Evolutionary conservation across 306 rosid genomes (phyloP).

Genomic region (Pyrus pyrifolia): DNA sequence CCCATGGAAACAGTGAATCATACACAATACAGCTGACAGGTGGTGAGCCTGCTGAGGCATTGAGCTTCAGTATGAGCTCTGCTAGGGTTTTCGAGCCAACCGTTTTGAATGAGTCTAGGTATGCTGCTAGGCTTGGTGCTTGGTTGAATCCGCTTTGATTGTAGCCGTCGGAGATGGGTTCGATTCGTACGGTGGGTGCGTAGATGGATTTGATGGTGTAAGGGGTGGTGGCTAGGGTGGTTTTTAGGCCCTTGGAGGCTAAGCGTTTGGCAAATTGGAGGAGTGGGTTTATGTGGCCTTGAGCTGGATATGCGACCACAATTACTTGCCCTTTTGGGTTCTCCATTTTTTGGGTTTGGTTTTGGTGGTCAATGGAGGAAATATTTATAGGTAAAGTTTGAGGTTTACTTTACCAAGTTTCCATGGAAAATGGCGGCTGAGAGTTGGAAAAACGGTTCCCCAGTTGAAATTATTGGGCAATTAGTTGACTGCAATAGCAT

Average conservation of each 20-base stretch:
- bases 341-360: slow-evolving; percentile 14
- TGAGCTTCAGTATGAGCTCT: slow-evolving; percentile 20
- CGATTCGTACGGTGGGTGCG: slow-evolving; percentile 5
- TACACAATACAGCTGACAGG: slow-evolving; percentile 33
- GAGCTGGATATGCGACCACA: slow-evolving; percentile 32
- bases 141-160: slow-evolving; percentile 30
- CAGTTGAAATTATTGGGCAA: neutral
- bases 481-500: neutral
- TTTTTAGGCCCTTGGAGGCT: slow-evolving; percentile 26
- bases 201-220: slow-evolving; percentile 27
- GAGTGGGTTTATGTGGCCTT: slow-evolving; percentile 42
- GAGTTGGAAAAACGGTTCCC: neutral
- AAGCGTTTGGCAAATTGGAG: slow-evolving; percentile 41
- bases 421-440: neutral
- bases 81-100: slow-evolving; percentile 26
- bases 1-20: slow-evolving; percentile 39
- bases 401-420: neutral
- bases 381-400: neutral
- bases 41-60: slow-evolving; percentile 9
- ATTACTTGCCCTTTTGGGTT: slow-evolving; percentile 22
- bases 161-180: slow-evolving; percentile 36
- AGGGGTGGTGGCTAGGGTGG: slow-evolving; percentile 29
- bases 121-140: slow-evolving; percentile 20
- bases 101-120: slow-evolving; percentile 23
- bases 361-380: neutral